These are phyloP conservation scores for Pisolithus sp. DNA, from an alignment of 768 basidiomycete species.

Conservation along the genomic window DNA sequence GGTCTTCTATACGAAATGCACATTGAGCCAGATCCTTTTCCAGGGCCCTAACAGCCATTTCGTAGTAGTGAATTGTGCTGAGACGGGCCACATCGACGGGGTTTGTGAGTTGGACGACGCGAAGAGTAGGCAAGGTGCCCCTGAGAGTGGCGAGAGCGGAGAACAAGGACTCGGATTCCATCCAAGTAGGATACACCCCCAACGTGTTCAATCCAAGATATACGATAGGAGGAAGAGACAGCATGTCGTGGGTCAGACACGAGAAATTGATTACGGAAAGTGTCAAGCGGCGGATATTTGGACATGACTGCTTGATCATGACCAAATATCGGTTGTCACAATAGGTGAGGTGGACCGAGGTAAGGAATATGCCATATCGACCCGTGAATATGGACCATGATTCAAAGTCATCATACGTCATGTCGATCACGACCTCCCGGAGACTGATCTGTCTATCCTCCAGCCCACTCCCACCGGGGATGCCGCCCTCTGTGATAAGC, in stretches of 20 bases:
- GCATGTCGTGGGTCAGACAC: background rate
- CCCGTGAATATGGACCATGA: conserved; percentile 10
- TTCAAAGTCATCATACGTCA: background rate
- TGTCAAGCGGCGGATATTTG: conserved; percentile 13
- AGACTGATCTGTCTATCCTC: conserved; percentile 2
- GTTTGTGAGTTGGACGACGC: conserved; percentile 16
- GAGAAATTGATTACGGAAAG: conserved; percentile 5
- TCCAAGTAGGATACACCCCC: background rate
- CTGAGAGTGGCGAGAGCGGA: conserved; percentile 7
- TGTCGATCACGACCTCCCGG: conserved; percentile 14
- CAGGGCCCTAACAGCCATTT: too few relatives aligned
- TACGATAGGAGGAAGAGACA: conserved; percentile 9
- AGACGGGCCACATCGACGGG: conserved; percentile 11
- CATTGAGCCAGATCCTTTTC: too few relatives aligned
- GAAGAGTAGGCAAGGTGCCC: conserved; percentile 13
- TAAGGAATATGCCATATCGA: conserved; percentile 10
- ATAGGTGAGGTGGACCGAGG: conserved; percentile 9
- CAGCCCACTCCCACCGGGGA: background rate
- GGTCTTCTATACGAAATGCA: too few relatives aligned
- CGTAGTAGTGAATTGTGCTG: background rate
- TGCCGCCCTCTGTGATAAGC: background rate
- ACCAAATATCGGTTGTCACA: background rate
- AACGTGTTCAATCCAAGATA: conserved; percentile 11
- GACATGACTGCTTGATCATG: conserved; percentile 11
- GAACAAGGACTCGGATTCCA: conserved; percentile 8